Evolutionary conservation across 1,284 basidiomycete species (phyloP), one percentile per base, ranked within the genome.

Genomic region (Rhodofomes roseus): DNA sequence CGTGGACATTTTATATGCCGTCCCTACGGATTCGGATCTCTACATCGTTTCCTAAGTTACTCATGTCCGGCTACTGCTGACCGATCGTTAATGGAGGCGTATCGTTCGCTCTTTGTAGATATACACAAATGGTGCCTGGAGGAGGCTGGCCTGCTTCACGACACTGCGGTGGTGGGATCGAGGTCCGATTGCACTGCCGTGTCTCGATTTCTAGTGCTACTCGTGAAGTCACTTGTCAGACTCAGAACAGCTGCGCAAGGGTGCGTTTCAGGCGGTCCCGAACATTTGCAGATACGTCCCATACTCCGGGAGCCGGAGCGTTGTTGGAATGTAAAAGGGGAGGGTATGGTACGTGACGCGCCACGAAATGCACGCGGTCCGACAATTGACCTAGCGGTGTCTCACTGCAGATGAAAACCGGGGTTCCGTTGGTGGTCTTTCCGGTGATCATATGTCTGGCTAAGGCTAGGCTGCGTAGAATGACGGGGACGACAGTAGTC

Each of bases 1-100:
- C 51, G 61, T 57, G 65, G 66, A 68, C 66, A 68, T 61, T 59
- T 54, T 31, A 36, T 22, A 54, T 60, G 54, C 55, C 46, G 53
- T 55, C 53, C 58, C 55, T 29, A 48, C n/a, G 31, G 31, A 48
- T 57, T 36, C 12, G 29, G 23, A 52, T 52, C 27, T 40, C 48
- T 7, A 14, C 48, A 14, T 52, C 29, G n/a, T 50, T 43, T 40
- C 27, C 31, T 31, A 56, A 43, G 50, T 52, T 44, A 56, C 54
- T 25, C 40, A 29, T 57, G 48, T 57, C 37, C 46, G 46, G 50
- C 25, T 57, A 57, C 50, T 53, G 50, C 50, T 53, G 56, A 52
- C 39, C 44, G 36, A 23, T 57, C 56, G 56, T 57, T 57, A 41
- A 53, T 53, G 27, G 27, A 57, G 23, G 43, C 36, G 46, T 18